Conservation (phyloP, 306 rosid species). For the Echinosophora koreensis region DNA sequence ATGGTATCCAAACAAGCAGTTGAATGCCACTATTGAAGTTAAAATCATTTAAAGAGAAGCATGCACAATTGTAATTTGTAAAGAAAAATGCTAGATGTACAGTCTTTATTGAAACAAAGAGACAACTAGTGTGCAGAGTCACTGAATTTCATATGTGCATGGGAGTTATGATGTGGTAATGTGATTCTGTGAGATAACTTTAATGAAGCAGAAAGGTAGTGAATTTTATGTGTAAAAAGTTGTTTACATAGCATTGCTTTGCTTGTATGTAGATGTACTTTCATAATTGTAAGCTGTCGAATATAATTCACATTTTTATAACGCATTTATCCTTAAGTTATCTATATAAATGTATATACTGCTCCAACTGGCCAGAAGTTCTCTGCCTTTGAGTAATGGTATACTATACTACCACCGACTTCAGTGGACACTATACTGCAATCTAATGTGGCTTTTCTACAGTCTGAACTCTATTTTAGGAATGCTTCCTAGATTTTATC, state of each 20-base stretch:
- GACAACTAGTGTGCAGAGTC: too few relatives aligned
- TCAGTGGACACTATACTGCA: neutral
- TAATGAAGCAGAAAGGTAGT: neutral
- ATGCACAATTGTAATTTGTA: neutral
- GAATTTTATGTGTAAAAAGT: neutral
- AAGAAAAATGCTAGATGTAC: neutral
- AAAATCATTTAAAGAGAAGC: neutral
- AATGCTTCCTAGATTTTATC: slow-evolving; percentile 17
- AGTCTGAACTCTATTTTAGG: neutral
- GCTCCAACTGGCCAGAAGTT: too few relatives aligned
- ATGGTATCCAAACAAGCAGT: neutral
- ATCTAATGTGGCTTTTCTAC: neutral
- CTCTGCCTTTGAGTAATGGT: neutral
- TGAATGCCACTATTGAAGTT: neutral
- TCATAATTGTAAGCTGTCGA: neutral
- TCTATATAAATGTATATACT: too few relatives aligned
- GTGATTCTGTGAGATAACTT: neutral
- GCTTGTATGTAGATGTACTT: neutral
- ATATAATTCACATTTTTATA: too few relatives aligned
- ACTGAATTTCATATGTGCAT: neutral
- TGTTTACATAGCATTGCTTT: neutral
- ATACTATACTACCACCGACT: neutral
- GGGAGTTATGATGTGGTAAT: neutral
- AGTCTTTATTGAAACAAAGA: neutral
- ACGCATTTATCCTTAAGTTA: too few relatives aligned